These are phyloP conservation scores for Arctium lappa DNA, from an alignment of 129 eudicot genomes.

Conservation along the genomic window DNA sequence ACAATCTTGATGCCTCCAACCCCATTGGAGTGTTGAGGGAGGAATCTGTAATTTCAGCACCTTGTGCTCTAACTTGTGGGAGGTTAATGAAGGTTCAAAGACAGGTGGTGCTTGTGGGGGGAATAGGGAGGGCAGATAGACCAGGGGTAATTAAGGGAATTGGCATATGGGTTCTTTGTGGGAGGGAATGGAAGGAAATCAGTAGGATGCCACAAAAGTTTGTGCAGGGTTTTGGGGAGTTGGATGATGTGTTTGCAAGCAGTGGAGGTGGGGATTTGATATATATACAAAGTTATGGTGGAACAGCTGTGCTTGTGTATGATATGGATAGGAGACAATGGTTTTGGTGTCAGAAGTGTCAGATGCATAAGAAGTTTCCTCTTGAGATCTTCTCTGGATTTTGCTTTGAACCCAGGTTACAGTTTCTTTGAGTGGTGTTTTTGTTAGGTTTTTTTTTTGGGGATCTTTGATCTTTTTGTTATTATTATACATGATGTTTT, in stretches of 20 bases:
- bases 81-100: constrained; percentile 47
- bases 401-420: constrained; percentile 51
- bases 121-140: constrained; percentile 37
- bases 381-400: constrained; percentile 53
- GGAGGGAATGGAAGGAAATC: constrained; percentile 40
- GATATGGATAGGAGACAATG: constrained; percentile 45
- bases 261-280: constrained; percentile 52
- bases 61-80: constrained; percentile 48
- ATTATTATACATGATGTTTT: background rate
- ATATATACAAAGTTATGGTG: constrained; percentile 55
- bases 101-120: constrained; percentile 53
- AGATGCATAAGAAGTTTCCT: constrained; percentile 38
- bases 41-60: constrained; percentile 30
- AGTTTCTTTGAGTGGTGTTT: constrained; percentile 13
- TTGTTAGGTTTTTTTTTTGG: background rate
- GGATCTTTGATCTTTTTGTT: background rate
- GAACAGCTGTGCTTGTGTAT: constrained; percentile 39
- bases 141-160: constrained; percentile 48
- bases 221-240: constrained; percentile 44
- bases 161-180: constrained; percentile 51
- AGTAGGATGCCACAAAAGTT: constrained; percentile 38
- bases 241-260: constrained; percentile 55
- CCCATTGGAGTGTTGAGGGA: constrained; percentile 12
- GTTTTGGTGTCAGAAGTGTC: constrained; percentile 45
- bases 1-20: constrained; percentile 15